Percentiles rank a stretch among this genome's conserved stretches.
phyloP scores from a whole-genome alignment of 495 filamentous ascomycete genomes.

The Xylaria acuta region DNA sequence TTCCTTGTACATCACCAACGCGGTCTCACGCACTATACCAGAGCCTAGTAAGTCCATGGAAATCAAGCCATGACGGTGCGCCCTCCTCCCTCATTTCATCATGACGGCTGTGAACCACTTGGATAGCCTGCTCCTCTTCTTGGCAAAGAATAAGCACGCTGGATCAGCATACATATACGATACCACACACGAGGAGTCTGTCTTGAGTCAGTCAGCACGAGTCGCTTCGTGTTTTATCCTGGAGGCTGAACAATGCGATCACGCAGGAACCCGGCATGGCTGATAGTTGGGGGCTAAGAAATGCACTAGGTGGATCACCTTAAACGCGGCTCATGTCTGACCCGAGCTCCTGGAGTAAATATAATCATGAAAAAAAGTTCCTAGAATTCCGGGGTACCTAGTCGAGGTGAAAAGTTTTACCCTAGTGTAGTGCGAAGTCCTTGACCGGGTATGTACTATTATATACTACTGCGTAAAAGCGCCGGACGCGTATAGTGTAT shows the following conservation, averaged over 20 bases:
- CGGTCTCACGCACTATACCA: background rate
- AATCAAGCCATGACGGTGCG: background rate
- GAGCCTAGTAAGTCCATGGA: background rate
- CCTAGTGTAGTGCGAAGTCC: background rate
- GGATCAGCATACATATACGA: background rate
- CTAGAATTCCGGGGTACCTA: constrained; percentile 7
- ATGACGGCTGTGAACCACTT: background rate
- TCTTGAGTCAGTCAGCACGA: background rate
- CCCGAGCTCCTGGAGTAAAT: constrained; percentile 8
- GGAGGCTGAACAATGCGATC: background rate
- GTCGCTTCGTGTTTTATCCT: background rate
- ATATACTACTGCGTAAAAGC: background rate
- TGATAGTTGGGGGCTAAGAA: background rate
- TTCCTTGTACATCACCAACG: background rate
- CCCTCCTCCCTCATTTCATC: background rate
- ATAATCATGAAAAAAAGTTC: constrained; percentile 9
- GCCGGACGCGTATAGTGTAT: background rate
- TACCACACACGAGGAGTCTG: background rate
- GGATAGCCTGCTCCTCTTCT: background rate
- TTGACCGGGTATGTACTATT: background rate
- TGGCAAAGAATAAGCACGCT: background rate
- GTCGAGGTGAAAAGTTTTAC: background rate
- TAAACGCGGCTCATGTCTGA: constrained; percentile 5
- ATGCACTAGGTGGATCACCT: background rate
- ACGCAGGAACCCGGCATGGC: constrained; percentile 1